These are phyloP conservation scores for Torulaspora indica DNA, from an alignment of 805 yeast species.

Conservation along the genomic window DNA sequence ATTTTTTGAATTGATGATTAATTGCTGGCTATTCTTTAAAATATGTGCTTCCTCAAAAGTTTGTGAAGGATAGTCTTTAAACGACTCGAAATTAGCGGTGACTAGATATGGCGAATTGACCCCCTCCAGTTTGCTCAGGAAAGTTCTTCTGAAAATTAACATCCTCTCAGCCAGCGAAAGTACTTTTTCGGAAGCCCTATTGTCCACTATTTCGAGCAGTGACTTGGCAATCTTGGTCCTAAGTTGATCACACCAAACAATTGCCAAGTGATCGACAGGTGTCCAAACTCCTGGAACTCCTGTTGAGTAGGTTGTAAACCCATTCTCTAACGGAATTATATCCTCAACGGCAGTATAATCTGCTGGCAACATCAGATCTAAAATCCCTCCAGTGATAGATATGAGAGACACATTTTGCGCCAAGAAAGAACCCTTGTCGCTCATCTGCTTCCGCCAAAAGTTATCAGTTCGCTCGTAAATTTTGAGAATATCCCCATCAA, in stretches of 20 bases:
- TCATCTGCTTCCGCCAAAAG: conserved; percentile 70
- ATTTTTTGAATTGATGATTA: conserved; percentile 1
- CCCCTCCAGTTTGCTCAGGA: conserved; percentile 56
- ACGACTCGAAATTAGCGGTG: conserved; percentile 3
- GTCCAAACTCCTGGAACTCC: conserved; percentile 93
- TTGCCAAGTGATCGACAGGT: conserved; percentile 88
- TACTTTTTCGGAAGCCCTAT: conserved; percentile 45
- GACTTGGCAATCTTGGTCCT: conserved; percentile 57
- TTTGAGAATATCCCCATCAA: conserved; percentile 79
- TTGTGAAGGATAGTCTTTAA: background rate
- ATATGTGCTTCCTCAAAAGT: conserved; percentile 4
- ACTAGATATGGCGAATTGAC: conserved; percentile 13
- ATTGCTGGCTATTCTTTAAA: background rate
- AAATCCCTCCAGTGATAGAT: conserved; percentile 84
- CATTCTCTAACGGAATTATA: conserved; percentile 66
- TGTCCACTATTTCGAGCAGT: conserved; percentile 57
- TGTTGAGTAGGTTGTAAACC: conserved; percentile 76
- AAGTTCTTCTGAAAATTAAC: conserved; percentile 44
- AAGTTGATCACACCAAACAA: conserved; percentile 93
- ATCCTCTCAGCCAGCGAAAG: conserved; percentile 52
- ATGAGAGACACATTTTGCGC: conserved; percentile 56
- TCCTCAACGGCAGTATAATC: conserved; percentile 78
- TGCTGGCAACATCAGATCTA: conserved; percentile 79
- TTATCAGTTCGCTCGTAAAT: conserved; percentile 69
- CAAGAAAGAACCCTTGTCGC: conserved; percentile 26